A percentile compares a stretch with the other conserved stretches of the same genome.
These are phyloP conservation scores for Beauveria sp. DNA, from an alignment of 2,329 filamentous ascomycete species.

Conservation along the genomic window DNA sequence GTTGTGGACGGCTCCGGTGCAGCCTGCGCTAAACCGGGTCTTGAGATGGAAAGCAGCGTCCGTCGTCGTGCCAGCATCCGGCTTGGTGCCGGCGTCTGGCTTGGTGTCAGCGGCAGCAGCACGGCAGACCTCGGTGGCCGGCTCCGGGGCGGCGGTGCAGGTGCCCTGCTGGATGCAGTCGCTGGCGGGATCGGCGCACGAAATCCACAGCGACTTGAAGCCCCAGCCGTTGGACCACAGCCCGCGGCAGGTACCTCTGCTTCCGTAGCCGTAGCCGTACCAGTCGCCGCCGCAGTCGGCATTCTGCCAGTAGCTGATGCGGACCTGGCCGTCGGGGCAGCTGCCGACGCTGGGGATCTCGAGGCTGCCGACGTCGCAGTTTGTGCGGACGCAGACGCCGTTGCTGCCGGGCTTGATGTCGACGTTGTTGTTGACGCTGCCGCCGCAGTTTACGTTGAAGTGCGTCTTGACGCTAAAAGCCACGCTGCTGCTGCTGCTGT, in stretches of 20 bases:
- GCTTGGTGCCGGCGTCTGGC: too few relatives aligned
- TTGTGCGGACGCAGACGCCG: neutral
- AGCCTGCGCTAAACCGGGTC: neutral
- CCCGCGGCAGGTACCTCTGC: neutral
- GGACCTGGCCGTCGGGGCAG: slow-evolving; percentile 4
- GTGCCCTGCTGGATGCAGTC: slow-evolving; percentile 1
- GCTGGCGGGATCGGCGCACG: neutral
- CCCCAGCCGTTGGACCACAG: slow-evolving; percentile 4
- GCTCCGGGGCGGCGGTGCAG: neutral
- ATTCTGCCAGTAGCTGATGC: slow-evolving; percentile 7
- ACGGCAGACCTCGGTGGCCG: too few relatives aligned
- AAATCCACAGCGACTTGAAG: neutral
- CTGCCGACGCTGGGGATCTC: neutral
- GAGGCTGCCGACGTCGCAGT: slow-evolving; percentile 1
- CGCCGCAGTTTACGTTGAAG: neutral
- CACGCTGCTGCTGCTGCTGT: too few relatives aligned
- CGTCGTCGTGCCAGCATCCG: neutral
- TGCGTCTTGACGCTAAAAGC: neutral
- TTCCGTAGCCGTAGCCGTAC: neutral
- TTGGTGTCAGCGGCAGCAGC: too few relatives aligned
- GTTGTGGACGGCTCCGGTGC: neutral
- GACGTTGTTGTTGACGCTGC: neutral
- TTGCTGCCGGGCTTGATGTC: neutral
- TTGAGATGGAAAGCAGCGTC: neutral
- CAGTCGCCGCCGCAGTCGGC: neutral